Base-by-base conservation (phyloP, 75 land plant genomes). In the Chamaecyparis obtusa region DNA sequence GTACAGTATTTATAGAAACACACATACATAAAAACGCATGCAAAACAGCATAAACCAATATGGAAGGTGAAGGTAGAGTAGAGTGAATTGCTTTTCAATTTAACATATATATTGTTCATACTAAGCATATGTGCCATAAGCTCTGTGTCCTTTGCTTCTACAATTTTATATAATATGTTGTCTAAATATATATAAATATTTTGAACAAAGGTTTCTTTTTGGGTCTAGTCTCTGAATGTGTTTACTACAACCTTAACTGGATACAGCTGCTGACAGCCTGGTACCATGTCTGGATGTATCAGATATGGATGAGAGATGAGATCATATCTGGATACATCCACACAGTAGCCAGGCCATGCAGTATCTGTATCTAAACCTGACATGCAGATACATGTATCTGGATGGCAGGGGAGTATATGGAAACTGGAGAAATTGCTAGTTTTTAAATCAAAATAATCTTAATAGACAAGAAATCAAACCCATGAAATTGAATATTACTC, bases 401-500 rank as follows among this genome's bases (percentile, higher is more conserved):
- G 16, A 51, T 51, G 55, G 55, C 55, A 13, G 30, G 69, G 30
- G 24, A 64, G 7, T 64, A 64, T 24, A 7, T 1, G n/a, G 69
- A 8, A 64, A 24, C n/a, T 64, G 69, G 8, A 64, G 1, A 24
- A 27, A 7, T 64, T 64, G 5, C 69, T 21, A 60, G 8, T 64
- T 64, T 64, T 64, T 6, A 64, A 64, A 74, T 74, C 36, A 33
- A 74, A 74, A 32, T 74, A 3, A 41, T 46, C 49, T n/a, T 43
- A 83, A 41, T n/a, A 46, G 14, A n/a, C 32, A 56, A 49, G n/a
- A 49, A 35, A 8, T 85, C 72, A 85, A 85, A 36, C 86, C 51
- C 14, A 85, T 32, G n/a, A 21, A 57, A 19, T 57, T 71, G 13
- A 71, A 71, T 30, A 7, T 30, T 30, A 10, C 7, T 71, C 75